A percentile compares a stretch with the other conserved stretches of the same genome.
Conservation (phyloP, 192 early-diverging fungal species). For the Dimargaris verticillata region DNA sequence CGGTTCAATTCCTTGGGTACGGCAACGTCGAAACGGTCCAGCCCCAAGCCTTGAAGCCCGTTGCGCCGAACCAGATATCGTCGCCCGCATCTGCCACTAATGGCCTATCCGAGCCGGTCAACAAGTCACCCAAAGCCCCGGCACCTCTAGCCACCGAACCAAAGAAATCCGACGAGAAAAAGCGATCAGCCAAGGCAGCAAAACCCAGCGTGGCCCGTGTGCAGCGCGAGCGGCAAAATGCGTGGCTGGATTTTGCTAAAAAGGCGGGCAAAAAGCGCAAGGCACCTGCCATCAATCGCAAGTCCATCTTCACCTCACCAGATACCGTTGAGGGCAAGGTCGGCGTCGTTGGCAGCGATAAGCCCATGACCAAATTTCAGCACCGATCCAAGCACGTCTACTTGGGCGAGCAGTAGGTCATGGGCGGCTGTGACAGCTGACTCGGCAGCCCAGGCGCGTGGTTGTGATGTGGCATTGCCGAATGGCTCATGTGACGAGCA, state of each 20-base stretch:
- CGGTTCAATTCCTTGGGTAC: slow-evolving; percentile 2
- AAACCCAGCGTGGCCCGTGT: not conserved
- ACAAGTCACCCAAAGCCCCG: not conserved
- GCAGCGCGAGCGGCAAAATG: slow-evolving; percentile 16
- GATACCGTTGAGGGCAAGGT: slow-evolving; percentile 22
- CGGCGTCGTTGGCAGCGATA: slow-evolving; percentile 24
- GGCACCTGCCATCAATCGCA: slow-evolving; percentile 24
- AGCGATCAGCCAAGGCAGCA: not conserved
- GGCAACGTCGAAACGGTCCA: slow-evolving; percentile 4
- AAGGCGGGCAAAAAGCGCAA: slow-evolving; percentile 19
- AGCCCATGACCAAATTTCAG: slow-evolving; percentile 23
- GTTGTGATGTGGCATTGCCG: no score
- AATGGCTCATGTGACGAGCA: no score
- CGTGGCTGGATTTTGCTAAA: slow-evolving; percentile 27
- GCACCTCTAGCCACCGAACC: not conserved
- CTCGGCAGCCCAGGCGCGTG: no score
- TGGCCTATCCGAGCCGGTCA: not conserved
- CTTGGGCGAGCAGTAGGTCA: no score
- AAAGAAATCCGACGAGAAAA: not conserved
- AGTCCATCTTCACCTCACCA: slow-evolving; percentile 29
- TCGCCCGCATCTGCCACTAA: not conserved
- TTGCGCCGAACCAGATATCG: not conserved
- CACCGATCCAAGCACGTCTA: slow-evolving; percentile 6
- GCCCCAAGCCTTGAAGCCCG: not conserved
- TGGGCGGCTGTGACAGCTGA: no score